Evolutionary conservation across 306 rosid species (phyloP).

Genomic region (Cucumis hystrix): DNA sequence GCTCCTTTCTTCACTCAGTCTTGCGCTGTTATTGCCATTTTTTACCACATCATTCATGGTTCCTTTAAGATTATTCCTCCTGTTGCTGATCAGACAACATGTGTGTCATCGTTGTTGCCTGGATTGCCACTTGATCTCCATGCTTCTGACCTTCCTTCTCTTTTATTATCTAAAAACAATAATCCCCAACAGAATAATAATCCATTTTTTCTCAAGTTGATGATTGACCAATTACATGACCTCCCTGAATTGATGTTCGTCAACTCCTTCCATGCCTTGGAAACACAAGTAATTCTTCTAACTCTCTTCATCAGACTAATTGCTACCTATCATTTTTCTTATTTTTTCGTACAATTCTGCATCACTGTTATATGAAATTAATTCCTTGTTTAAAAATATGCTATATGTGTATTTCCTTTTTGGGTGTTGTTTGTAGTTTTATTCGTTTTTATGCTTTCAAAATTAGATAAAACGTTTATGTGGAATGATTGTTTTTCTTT

Average conservation of each 20-base stretch:
- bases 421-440: too few relatives aligned
- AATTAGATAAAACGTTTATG: not conserved
- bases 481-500: too few relatives aligned
- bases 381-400: too few relatives aligned
- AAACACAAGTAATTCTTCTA: slow-evolving; percentile 2
- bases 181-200: not conserved
- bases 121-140: not conserved
- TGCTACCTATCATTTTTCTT: too few relatives aligned
- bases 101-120: not conserved
- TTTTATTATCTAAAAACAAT: too few relatives aligned
- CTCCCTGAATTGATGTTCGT: slow-evolving; percentile 7
- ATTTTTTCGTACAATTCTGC: too few relatives aligned
- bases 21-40: not conserved
- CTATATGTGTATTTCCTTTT: too few relatives aligned
- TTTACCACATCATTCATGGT: not conserved
- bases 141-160: too few relatives aligned
- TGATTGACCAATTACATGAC: not conserved
- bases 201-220: not conserved
- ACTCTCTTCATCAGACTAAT: not conserved
- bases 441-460: too few relatives aligned
- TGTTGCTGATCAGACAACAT: too few relatives aligned
- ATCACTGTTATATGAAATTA: too few relatives aligned
- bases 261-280: slow-evolving; percentile 12
- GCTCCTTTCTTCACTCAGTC: slow-evolving; percentile 1
- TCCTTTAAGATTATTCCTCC: not conserved